Evolutionary conservation across 1,139 yeast genomes (phyloP).

Genomic region (Debaryomyces subglobosus): DNA sequence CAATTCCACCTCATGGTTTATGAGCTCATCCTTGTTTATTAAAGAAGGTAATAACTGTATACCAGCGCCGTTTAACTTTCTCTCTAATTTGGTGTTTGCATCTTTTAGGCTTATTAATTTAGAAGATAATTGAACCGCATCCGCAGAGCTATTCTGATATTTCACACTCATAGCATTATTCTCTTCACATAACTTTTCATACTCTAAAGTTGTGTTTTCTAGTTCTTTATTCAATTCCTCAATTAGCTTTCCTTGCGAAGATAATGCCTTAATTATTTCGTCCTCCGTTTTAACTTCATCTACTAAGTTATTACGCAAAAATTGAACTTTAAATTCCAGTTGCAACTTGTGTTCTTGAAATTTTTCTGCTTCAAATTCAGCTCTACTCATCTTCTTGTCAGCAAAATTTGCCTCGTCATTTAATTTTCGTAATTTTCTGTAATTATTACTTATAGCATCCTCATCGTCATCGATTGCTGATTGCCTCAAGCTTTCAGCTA

Average conservation of each 20-base stretch:
- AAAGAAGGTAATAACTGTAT: constrained; percentile 44
- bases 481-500: constrained; percentile 54
- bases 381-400: constrained; percentile 50
- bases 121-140: constrained; percentile 56
- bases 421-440: constrained; percentile 47
- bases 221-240: constrained; percentile 34
- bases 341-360: constrained; percentile 21
- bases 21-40: constrained; percentile 38
- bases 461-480: constrained; percentile 52
- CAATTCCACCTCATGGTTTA: constrained; percentile 31
- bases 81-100: constrained; percentile 30
- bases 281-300: constrained; percentile 6
- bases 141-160: constrained; percentile 57
- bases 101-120: constrained; percentile 31
- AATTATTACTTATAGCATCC: constrained; percentile 49
- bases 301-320: constrained; percentile 16
- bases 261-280: constrained; percentile 15
- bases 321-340: constrained; percentile 20
- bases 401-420: constrained; percentile 53
- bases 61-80: constrained; percentile 47
- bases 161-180: constrained; percentile 46
- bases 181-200: constrained; percentile 28
- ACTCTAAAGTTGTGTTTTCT: constrained; percentile 27
- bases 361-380: constrained; percentile 35
- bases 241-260: constrained; percentile 32